A percentile compares a stretch with the other conserved stretches of the same genome.
Evolutionary conservation across 768 basidiomycete genomes (phyloP).

Genomic region (Boletus huronensis): DNA sequence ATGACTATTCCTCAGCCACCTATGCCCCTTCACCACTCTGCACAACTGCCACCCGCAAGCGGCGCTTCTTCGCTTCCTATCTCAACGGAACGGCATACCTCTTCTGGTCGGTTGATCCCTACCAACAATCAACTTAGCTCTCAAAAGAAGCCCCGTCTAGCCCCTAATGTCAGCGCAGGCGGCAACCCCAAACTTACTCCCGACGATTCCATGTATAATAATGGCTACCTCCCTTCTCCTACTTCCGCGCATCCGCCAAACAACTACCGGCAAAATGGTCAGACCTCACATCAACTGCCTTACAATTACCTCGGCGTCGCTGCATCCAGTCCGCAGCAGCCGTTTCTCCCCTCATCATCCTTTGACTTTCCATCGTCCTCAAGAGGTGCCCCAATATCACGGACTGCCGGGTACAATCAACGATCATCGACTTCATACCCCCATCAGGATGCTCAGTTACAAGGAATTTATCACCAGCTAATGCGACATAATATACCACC

Average conservation of each 20-base stretch:
- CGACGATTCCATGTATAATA: slow-evolving; percentile 31
- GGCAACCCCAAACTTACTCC: slow-evolving; percentile 23
- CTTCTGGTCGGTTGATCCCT: slow-evolving; percentile 32
- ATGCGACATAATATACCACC: slow-evolving; percentile 27
- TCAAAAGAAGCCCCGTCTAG: slow-evolving; percentile 33
- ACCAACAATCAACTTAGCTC: slow-evolving; percentile 20
- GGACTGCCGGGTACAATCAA: slow-evolving; percentile 23
- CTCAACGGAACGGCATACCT: slow-evolving; percentile 33
- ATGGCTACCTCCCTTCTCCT: slow-evolving; percentile 32
- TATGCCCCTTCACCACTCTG: slow-evolving; percentile 29
- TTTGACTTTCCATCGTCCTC: slow-evolving; percentile 33
- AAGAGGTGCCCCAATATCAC: slow-evolving; percentile 21
- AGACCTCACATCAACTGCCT: slow-evolving; percentile 23
- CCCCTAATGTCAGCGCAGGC: slow-evolving; percentile 17
- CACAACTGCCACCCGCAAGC: slow-evolving; percentile 21
- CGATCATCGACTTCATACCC: slow-evolving; percentile 25
- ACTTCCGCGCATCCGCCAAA: slow-evolving; percentile 25
- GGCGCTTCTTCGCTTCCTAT: slow-evolving; percentile 30
- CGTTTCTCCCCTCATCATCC: slow-evolving; percentile 21
- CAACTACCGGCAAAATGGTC: slow-evolving; percentile 30
- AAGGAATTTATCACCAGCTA: slow-evolving; percentile 31
- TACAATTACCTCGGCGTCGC: slow-evolving; percentile 26
- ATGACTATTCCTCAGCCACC: slow-evolving; percentile 34
- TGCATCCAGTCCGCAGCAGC: slow-evolving; percentile 19
- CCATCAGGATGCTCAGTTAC: slow-evolving; percentile 30